Conservation (phyloP, 345 rosid species). For the Brassica rapa region DNA sequence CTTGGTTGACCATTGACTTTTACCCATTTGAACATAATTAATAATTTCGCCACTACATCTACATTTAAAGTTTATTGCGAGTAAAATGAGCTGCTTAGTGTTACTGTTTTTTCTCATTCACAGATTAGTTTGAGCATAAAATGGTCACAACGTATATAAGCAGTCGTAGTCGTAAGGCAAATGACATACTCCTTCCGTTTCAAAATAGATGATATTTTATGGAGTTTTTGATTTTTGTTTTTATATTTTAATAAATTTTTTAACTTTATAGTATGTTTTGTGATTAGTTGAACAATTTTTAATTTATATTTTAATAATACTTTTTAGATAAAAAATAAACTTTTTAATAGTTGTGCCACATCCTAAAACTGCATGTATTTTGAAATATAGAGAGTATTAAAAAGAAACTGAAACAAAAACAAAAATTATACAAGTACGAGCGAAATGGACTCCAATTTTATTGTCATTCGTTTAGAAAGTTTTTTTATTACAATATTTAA, state of each 20-base stretch:
- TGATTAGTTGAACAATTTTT: too few relatives aligned
- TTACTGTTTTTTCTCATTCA: constrained; percentile 5
- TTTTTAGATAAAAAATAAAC: too few relatives aligned
- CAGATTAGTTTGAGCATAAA: constrained; percentile 2
- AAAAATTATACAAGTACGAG: not conserved
- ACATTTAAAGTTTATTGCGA: not conserved
- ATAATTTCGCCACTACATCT: not conserved
- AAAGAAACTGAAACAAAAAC: not conserved
- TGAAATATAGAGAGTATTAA: not conserved
- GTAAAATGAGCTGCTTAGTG: constrained; percentile 2
- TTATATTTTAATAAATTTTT: too few relatives aligned
- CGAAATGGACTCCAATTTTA: not conserved
- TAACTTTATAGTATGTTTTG: too few relatives aligned
- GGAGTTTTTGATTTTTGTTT: too few relatives aligned
- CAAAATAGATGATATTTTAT: too few relatives aligned
- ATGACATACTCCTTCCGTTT: not conserved
- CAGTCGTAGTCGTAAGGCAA: not conserved
- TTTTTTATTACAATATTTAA: not conserved
- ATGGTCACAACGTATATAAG: not conserved
- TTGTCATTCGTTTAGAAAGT: not conserved
- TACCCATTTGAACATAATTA: not conserved
- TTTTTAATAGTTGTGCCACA: too few relatives aligned
- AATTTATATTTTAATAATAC: too few relatives aligned
- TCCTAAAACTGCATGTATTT: too few relatives aligned
- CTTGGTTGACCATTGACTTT: constrained; percentile 40